Evolutionary conservation across 2,329 filamentous ascomycete species (phyloP).

Genomic region (Ascochyta lentis): DNA sequence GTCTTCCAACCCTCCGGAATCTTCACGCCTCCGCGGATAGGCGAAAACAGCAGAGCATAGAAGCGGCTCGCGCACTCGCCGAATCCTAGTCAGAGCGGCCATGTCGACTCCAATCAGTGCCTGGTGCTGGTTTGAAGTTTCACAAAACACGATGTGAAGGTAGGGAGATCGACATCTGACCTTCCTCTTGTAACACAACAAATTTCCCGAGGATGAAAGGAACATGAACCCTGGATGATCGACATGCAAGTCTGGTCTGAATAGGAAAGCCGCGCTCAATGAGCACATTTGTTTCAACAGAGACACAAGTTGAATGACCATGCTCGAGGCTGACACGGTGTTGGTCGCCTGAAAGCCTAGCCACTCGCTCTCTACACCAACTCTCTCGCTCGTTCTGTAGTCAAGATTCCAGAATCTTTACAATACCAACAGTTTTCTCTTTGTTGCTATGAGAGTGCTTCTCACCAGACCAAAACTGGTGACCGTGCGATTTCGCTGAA

Average conservation of each 20-base stretch:
- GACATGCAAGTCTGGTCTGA: conserved; percentile 7
- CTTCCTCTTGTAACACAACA: conserved; percentile 2
- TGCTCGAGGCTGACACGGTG: not conserved
- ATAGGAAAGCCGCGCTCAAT: conserved; percentile 8
- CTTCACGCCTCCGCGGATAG: conserved; percentile 8
- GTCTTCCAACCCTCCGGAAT: conserved; percentile 3
- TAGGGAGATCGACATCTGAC: conserved; percentile 5
- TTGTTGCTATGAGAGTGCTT: no score
- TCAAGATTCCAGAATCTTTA: not conserved
- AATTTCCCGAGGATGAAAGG: conserved; percentile 13
- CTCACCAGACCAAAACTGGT: no score
- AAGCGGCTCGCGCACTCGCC: not conserved
- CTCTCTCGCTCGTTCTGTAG: not conserved
- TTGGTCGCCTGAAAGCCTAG: conserved; percentile 2
- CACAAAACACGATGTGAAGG: not conserved
- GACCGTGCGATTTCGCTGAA: no score
- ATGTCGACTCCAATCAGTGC: not conserved
- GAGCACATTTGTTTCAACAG: not conserved
- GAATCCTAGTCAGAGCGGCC: not conserved
- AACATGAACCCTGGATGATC: conserved; percentile 13
- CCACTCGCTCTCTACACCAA: not conserved
- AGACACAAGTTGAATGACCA: not conserved
- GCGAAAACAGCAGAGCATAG: conserved; percentile 6
- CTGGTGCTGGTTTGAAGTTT: not conserved
- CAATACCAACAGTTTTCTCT: not conserved